phyloP scores from a whole-genome alignment of 2,329 filamentous ascomycete species.

The Blastomyces percursus region DNA sequence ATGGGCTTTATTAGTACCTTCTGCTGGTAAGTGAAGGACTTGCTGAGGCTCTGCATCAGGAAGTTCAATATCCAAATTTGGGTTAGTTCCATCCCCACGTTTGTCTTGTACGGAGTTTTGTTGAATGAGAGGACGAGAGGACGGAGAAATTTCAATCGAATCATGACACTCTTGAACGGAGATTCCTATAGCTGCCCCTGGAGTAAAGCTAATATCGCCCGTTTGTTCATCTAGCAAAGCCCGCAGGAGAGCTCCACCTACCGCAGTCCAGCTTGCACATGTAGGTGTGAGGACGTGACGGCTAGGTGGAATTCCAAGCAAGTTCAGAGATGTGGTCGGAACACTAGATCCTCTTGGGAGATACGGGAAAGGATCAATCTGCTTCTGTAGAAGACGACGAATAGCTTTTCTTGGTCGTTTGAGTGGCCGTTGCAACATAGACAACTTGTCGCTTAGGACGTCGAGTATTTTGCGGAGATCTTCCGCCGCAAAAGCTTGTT shows the following conservation, averaged over 20 bases:
- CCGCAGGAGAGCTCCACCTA: constrained; percentile 40
- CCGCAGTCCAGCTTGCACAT: constrained; percentile 36
- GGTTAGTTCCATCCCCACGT: neutral
- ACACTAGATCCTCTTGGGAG: constrained; percentile 21
- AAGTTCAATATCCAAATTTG: constrained; percentile 1
- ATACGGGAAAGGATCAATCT: constrained; percentile 44
- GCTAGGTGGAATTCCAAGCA: constrained; percentile 29
- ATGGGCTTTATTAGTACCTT: neutral
- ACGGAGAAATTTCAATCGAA: neutral
- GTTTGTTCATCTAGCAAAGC: constrained; percentile 33
- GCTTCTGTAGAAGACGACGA: constrained; percentile 41
- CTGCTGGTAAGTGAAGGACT: neutral
- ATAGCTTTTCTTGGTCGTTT: constrained; percentile 43
- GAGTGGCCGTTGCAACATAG: constrained; percentile 41
- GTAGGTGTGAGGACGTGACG: constrained; percentile 29
- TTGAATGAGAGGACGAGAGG: constrained; percentile 11
- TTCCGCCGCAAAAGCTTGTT: constrained; percentile 44
- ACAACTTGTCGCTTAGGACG: constrained; percentile 45
- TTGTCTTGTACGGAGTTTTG: neutral
- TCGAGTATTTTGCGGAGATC: constrained; percentile 40
- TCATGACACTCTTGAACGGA: constrained; percentile 28
- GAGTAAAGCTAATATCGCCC: constrained; percentile 18
- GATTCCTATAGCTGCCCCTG: constrained; percentile 34
- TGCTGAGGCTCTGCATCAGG: neutral
- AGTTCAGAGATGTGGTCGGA: constrained; percentile 15